These are phyloP conservation scores for Angomonas ambiguus DNA, from an alignment of 208 protist genomes.

Conservation along the genomic window DNA sequence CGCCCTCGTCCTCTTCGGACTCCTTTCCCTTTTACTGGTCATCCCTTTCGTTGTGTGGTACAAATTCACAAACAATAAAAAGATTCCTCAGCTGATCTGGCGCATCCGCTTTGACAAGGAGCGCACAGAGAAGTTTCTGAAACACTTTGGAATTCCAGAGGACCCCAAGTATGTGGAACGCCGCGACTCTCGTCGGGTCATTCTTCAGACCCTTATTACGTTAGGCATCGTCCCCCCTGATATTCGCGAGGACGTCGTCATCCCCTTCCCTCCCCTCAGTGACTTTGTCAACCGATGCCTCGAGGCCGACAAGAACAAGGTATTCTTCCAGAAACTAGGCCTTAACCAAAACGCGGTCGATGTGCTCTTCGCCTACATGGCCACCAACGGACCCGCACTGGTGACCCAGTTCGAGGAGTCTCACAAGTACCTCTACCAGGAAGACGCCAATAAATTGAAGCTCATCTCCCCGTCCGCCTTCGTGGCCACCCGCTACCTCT, in stretches of 20 bases:
- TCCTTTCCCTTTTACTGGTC: constrained; percentile 71
- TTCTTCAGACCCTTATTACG: constrained; percentile 37
- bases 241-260: constrained; percentile 52
- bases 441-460: constrained; percentile 22
- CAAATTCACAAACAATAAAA: constrained; percentile 69
- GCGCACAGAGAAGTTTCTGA: constrained; percentile 70
- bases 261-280: constrained; percentile 57
- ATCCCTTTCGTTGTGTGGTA: constrained; percentile 74
- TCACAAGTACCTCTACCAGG: constrained; percentile 17
- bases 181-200: constrained; percentile 44
- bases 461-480: constrained; percentile 54
- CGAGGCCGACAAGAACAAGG: constrained; percentile 62
- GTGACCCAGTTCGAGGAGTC: constrained; percentile 60
- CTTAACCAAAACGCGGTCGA: constrained; percentile 38
- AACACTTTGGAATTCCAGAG: constrained; percentile 71
- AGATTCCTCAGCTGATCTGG: constrained; percentile 60
- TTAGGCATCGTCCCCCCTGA: constrained; percentile 62
- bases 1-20: constrained; percentile 80
- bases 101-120: constrained; percentile 78
- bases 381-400: constrained; percentile 45
- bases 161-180: constrained; percentile 72
- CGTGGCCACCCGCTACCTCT: constrained; percentile 74
- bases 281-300: constrained; percentile 81
- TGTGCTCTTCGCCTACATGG: constrained; percentile 57
- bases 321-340: constrained; percentile 50